Base-by-base conservation (phyloP, 768 basidiomycete genomes). In the Boletus reticulatus region DNA sequence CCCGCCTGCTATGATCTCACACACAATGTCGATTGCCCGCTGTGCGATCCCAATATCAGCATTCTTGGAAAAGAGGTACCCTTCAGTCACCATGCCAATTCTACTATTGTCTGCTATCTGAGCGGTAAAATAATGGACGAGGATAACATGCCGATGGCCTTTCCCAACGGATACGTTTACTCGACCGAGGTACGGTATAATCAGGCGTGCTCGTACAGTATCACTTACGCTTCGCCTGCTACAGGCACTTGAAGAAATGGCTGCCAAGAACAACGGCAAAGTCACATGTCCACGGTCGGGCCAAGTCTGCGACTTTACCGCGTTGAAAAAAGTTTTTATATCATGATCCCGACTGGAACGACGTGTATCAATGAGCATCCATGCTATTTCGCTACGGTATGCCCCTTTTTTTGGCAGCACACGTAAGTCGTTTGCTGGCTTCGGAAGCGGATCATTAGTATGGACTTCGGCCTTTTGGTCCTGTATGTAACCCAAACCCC, bases 111-210 rank as follows among this genome's bases (percentile, higher is more conserved):
- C 16, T 98, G 97, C 67, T 75, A 85, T 50, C 80, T 98, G 65
- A 93, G 83, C 59, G 94, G 96, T 24, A 86, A 87, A 69, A 94
- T 98, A 53, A 96, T 98, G 88, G 90, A 97, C 64, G 94, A 86
- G 60, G 86, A 94, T 67, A 95, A 95, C 63, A 86, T 88, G 79
- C 93, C 95, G 0, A 82, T 97, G 86, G 88, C 85, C 13, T 92
- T 97, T 62, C 89, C 94, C 3, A 85, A 92, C 59, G 95, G 96
- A 17, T 80, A 88, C 64, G 95, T 98, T 38, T 98, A 98, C 70
- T 95, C 93, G n/a, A 77, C 83, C 71, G 91, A 94, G 80, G 95
- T 91, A 63, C 55, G 84, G 74, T 29, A 46, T 52, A 50, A 57
- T 48, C 45, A 32, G 53, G 48, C 1, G 7, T 55, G 50, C 31